Evolutionary conservation across 1,139 yeast genomes (phyloP), one percentile per base, ranked within the genome.

Genomic region (Suhomyces maxii): DNA sequence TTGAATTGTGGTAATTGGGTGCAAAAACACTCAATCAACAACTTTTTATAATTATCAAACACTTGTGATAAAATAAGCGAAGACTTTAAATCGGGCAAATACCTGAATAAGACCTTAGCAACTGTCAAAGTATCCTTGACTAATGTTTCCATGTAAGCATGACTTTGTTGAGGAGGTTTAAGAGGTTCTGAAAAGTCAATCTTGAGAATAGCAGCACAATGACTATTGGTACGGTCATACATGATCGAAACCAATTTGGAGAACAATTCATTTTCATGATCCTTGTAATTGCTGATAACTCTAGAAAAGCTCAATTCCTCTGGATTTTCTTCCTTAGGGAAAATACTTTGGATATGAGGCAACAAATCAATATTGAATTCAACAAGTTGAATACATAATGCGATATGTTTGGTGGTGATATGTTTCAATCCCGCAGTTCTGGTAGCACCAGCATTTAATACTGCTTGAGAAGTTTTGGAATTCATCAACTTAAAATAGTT

Each of bases 391-490:
- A 85, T 80, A 36, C 89, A 81, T 35, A 86, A 69, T 0, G 91
- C 86, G 47, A 87, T 64, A 60, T 86, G 89, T 54, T 83, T 84
- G 2, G 91, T 86, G 6, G 89, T 84, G 41, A 87, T 86, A 57
- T 86, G 90, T 54, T 80, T 83, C 46, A 87, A 69, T 0, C 89
- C 90, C 0, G 91, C 89, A 0, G 89, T 80, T 51, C 83, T 69
- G 1, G 89, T 85, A 0, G 95, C 95, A 33, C 89, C 89, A 1
- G 93, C 91, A 39, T 85, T 86, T 37, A 87, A 68, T 39, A 87
- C 84, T 4, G 89, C 79, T 54, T 82, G 83, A 6, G 80, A 77
- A 5, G 82, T 69, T 49, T 82, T 79, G 9, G 81, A 67, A 55
- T 85, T 84, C 61, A 80, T 68, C 14, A 77, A 62, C 49, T 79